Base-by-base conservation (phyloP, 805 yeast genomes). In the Metschnikowia lunata region DNA sequence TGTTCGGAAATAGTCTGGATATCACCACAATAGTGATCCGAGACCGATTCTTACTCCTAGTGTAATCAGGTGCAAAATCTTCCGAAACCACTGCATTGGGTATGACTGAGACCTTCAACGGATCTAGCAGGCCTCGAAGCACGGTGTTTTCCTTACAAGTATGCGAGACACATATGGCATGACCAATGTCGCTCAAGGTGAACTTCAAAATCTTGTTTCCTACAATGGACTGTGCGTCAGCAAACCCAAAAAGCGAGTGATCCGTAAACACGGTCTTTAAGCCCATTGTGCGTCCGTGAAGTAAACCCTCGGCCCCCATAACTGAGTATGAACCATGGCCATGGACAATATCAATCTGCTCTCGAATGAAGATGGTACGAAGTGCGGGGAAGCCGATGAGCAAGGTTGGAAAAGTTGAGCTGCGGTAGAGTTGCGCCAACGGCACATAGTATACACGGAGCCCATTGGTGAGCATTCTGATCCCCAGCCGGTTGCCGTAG, bases 141-240 rank as follows among this genome's bases (percentile, higher is more conserved):
- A 90, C 96, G 8, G 96, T 89, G 60, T 93, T 93, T 54, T 93
- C 99, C 58, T 93, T 90, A 62, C 98, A 88, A 0, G 97, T 91
- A 59, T 93, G 93, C 3, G 96, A 86, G 1, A 93, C 99, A 64
- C 97, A 88, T n/a, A 93, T 91, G 37, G 87, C 88, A 61, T 91
- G 91, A 46, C 95, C 96, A 5, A 89, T 81, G 56, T 88, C 95
- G 33, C 85, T 83, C 45, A 88, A 64, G 0, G 96, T 80, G 66
- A 89, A 93, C 55, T 85, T 85, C 49, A 93, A 67, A 5, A 86
- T 64, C 63, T 93, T 93, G 63, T 93, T 93, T 13, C 95, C 95
- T 51, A 89, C 65, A 29, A 91, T 87, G 6, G 90, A 78, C 5
- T 84, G 84, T 2, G 89, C 79, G 54, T 85, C 90, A 1, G 93